phyloP scores from a whole-genome alignment of 2,329 filamentous ascomycete genomes.

The Cryphonectria naterciae region DNA sequence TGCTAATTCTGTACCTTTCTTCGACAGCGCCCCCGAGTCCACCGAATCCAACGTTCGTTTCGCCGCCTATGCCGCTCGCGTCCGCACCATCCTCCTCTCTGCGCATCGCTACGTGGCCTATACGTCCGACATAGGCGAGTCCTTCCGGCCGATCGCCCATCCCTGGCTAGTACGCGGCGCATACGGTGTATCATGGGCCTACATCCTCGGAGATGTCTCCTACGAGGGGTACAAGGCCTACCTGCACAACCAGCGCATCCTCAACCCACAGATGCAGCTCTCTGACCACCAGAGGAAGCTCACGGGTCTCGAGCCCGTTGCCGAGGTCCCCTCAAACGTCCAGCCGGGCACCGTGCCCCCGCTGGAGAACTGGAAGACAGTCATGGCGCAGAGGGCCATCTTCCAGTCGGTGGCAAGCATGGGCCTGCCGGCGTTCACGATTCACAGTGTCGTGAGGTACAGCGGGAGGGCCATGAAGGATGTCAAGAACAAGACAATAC shows the following conservation, averaged over 20 bases:
- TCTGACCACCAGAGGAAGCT: constrained; percentile 53
- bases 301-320: constrained; percentile 45
- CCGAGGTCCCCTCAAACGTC: not conserved
- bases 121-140: constrained; percentile 94
- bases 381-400: constrained; percentile 87
- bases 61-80: constrained; percentile 84
- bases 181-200: constrained; percentile 91
- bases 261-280: constrained; percentile 69
- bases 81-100: constrained; percentile 84
- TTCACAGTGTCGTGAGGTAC: constrained; percentile 90
- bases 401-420: constrained; percentile 93
- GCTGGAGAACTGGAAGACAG: constrained; percentile 85
- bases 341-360: constrained; percentile 59
- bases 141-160: constrained; percentile 90
- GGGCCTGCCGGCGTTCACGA: constrained; percentile 91
- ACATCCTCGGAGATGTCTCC: constrained; percentile 85
- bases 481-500: constrained; percentile 72
- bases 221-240: constrained; percentile 97
- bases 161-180: constrained; percentile 79
- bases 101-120: constrained; percentile 97
- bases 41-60: constrained; percentile 88
- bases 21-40: constrained; percentile 71
- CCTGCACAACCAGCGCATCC: constrained; percentile 75
- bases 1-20: not conserved
- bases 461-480: constrained; percentile 85